A percentile compares a stretch with the other conserved stretches of the same genome.
These are phyloP conservation scores for Cordyceps tenuipes DNA, from an alignment of 2,329 filamentous ascomycete genomes.

Conservation along the genomic window DNA sequence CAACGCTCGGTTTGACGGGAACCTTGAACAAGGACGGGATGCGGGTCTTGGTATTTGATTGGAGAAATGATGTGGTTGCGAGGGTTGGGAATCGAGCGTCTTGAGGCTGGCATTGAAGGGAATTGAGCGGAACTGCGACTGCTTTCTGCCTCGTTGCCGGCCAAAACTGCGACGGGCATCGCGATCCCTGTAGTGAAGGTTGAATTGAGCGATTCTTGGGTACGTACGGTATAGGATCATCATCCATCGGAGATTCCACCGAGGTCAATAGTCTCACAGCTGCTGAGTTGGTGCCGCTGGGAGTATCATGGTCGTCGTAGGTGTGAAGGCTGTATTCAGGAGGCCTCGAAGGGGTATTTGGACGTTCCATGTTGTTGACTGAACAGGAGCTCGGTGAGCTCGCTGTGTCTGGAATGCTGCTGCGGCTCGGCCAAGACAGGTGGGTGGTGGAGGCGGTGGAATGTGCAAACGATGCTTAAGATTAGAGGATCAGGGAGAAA, in stretches of 20 bases:
- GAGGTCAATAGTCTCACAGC: conserved; percentile 55
- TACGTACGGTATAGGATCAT: conserved; percentile 49
- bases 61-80: neutral
- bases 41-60: neutral
- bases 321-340: conserved; percentile 49
- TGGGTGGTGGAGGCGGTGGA: neutral
- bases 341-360: conserved; percentile 42
- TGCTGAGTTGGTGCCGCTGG: conserved; percentile 39
- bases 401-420: conserved; percentile 21
- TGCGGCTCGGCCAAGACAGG: conserved; percentile 7
- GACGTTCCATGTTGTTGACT: conserved; percentile 36
- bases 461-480: neutral
- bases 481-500: neutral
- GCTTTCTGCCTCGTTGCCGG: conserved; percentile 7
- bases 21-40: conserved; percentile 1
- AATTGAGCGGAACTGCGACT: conserved; percentile 3
- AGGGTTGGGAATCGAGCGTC: neutral
- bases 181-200: conserved; percentile 12
- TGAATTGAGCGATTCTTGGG: conserved; percentile 4
- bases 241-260: conserved; percentile 43
- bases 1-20: conserved; percentile 20
- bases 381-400: conserved; percentile 10
- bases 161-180: conserved; percentile 3
- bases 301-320: conserved; percentile 47
- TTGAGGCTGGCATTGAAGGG: neutral